Base-by-base conservation (phyloP, 495 filamentous ascomycete species). In the Neurospora discreta region DNA sequence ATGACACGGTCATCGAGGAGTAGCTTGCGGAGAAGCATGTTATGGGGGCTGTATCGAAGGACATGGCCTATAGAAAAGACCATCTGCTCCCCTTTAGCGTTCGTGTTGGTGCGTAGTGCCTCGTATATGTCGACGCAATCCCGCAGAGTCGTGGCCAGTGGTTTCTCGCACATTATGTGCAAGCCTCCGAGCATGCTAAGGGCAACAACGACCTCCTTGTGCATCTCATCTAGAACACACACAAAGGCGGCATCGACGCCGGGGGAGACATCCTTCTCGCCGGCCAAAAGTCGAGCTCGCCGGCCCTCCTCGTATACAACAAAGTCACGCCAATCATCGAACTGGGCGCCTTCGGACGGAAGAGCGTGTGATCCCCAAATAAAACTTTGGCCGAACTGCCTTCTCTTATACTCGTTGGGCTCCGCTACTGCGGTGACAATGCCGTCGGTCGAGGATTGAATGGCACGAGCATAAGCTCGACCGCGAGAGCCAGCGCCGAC, bases 151-250 rank as follows among this genome's bases (percentile, higher is more conserved):
- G 92, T 92, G 3, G 93, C 92, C 20, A 99, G 83, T 0, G 95
- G 95, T 80, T 99, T 99, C 83, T 99, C 96, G 83, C 93, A 95
- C 82, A 98, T 90, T 70, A 98, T 89, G 78, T 97, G 93, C 36
- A 95, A 80, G 13, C 77, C 78, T 6, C 86, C 83, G 0, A 96
- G 83, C 3, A 86, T 85, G 3, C 90, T 89, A 39, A 97, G 83
- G 0, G 86, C 90, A 16, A 87, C 80, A 30, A 95, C 85, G n/a
- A 95, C 89, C 70, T 92, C 92, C 7, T 87, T 87, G 79, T 99
- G 95, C 75, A 90, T 90, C 78, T 97, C 91, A 79, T 99, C 95
- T 30, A 93, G 84, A 1, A 94, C 93, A 78, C 94, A 97, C 46
- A 99, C 87, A 75, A 97, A 93, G 38, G 91, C 89, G 0, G 90